Base-by-base conservation (phyloP, 2,329 filamentous ascomycete species). In the Fusarium pseudograminearum region DNA sequence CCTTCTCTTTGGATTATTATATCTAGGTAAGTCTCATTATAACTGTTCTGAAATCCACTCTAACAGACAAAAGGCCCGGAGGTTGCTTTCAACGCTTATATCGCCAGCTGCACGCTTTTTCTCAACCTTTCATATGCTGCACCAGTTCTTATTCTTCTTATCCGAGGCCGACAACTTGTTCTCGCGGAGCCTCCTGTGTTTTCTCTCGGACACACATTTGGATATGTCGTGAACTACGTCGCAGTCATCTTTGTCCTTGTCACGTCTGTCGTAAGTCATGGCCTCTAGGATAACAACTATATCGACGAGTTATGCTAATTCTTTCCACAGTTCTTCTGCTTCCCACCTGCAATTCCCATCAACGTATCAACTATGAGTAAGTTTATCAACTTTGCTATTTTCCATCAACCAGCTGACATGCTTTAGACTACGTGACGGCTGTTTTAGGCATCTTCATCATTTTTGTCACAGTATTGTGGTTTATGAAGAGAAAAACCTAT, bases 31-130 rank as follows among this genome's bases (percentile, higher is more conserved):
- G 33, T 3, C 2, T 34, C 20, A 16, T 1, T 5, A 11, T 3
- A 18, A 14, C 2, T 1, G 12, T 3, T 3, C 15, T 5, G 1
- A 16, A 4, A 16, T 16, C 10, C 7, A 6, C 40, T 9, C 40
- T 66, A 24, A 71, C 12, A 33, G 7, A 1, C 5, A 1, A 4
- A 22, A 71, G 69, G 82, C 1, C 83, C 81, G 2, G 78, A 78
- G 16, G 83, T 83, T 14, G 83, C 83, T 1, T 85, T 85, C 50
- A 81, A 80, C 53, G 82, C 83, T 9, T 83, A 84, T 61, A 78
- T 83, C 1, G 80, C 82, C 6, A 81, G 78, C 24, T 82, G 79
- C 67, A 84, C 82, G 16, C 79, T 84, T 15, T 80, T 84, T 45
- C 77, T 84, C 3, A 83, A 83, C 59, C 73, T 84, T 2, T 83